Evolutionary conservation across 202 grass and related monocot species (phyloP).

Genomic region (Zizania palustris): DNA sequence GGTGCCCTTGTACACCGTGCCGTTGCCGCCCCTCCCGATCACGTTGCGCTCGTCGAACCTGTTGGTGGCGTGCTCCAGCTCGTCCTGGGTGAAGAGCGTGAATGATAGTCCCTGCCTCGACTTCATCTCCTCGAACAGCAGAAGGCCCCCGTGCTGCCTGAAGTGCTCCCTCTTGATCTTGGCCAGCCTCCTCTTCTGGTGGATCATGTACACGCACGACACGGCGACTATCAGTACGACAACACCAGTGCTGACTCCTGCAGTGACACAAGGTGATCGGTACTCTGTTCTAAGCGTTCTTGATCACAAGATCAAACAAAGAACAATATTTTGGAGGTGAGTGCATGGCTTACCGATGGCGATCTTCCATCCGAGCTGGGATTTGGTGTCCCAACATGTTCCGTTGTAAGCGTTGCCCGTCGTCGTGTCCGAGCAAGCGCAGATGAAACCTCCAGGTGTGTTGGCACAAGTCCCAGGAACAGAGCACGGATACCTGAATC

Average conservation of each 20-base stretch:
- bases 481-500: conserved; percentile 47
- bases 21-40: conserved; percentile 63
- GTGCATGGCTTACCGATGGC: conserved; percentile 50
- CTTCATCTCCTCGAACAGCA: conserved; percentile 70
- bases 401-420: conserved; percentile 50
- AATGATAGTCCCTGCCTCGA: conserved; percentile 52
- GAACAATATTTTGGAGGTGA: background rate
- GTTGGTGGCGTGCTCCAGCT: conserved; percentile 60
- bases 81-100: conserved; percentile 62
- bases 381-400: conserved; percentile 22
- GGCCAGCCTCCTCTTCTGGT: conserved; percentile 41
- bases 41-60: conserved; percentile 57
- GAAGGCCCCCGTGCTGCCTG: conserved; percentile 56
- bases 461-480: conserved; percentile 53
- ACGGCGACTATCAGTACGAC: conserved; percentile 40
- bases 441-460: conserved; percentile 44
- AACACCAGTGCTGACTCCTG: conserved; percentile 44
- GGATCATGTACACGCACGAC: conserved; percentile 40
- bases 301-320: background rate
- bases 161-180: conserved; percentile 53
- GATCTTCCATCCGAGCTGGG: conserved; percentile 53
- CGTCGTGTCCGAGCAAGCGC: conserved; percentile 50
- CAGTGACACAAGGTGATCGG: background rate
- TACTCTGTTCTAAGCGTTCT: background rate
- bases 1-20: conserved; percentile 73